A percentile compares a stretch with the other conserved stretches of the same genome.
Conservation (phyloP, 2,329 filamentous ascomycete species). For the Parastagonospora avenae region DNA sequence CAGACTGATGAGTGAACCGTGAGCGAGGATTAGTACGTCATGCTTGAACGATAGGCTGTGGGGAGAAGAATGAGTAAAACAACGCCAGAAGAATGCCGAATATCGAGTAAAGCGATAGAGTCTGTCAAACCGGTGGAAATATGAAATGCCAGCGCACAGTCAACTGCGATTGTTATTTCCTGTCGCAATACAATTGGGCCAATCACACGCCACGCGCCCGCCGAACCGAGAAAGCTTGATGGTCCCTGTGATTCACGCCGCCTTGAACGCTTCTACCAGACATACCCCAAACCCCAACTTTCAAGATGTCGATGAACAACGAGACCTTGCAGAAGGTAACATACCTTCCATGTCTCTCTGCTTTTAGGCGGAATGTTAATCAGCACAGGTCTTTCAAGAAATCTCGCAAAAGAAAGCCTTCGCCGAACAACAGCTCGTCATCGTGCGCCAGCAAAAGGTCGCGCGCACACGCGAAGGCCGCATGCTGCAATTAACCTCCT, state of each 20-base stretch:
- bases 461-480: conserved; percentile 88
- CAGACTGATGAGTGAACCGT: conserved; percentile 14
- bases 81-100: not conserved
- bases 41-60: conserved; percentile 7
- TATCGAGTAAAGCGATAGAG: too few species aligned
- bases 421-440: conserved; percentile 88
- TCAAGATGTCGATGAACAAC: conserved; percentile 87
- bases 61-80: not conserved
- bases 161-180: conserved; percentile 8
- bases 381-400: conserved; percentile 78
- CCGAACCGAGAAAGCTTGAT: conserved; percentile 30
- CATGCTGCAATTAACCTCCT: conserved; percentile 83
- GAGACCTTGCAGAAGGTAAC: conserved; percentile 89
- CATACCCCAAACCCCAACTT: conserved; percentile 13
- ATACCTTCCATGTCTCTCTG: not conserved
- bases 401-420: conserved; percentile 88
- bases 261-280: conserved; percentile 1
- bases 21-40: conserved; percentile 5
- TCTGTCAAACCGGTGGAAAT: too few species aligned
- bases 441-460: conserved; percentile 82
- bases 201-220: conserved; percentile 18
- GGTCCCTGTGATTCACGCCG: conserved; percentile 16
- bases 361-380: conserved; percentile 1
- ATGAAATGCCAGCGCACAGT: not conserved
- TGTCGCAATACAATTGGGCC: conserved; percentile 9